A percentile compares a stretch with the other conserved stretches of the same genome.
phyloP scores from a whole-genome alignment of 257 asterid genomes.

The Scutellaria minor region DNA sequence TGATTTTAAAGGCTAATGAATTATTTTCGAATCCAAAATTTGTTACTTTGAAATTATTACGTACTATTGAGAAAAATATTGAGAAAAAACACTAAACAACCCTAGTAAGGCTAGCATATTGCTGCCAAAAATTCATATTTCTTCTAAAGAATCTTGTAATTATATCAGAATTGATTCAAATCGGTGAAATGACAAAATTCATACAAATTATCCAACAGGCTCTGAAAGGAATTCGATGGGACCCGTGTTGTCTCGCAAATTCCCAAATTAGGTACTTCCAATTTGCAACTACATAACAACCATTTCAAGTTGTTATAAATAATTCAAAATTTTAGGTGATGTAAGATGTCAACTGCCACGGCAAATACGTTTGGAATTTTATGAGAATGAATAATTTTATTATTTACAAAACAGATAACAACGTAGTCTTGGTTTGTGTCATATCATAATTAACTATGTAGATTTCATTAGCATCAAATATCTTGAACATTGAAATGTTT shows the following conservation, averaged over 20 bases:
- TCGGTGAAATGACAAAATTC: too few species aligned
- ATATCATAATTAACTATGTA: neutral
- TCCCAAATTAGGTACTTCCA: neutral
- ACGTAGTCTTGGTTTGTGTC: neutral
- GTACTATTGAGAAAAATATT: too few species aligned
- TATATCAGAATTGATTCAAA: too few species aligned
- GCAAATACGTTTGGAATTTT: slow-evolving; percentile 11
- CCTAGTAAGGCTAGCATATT: too few species aligned
- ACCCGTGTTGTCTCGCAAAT: too few species aligned
- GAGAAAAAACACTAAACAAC: too few species aligned
- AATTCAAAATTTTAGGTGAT: slow-evolving; percentile 24
- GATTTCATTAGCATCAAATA: slow-evolving; percentile 24
- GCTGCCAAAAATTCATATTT: too few species aligned
- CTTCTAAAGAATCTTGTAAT: too few species aligned
- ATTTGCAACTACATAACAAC: slow-evolving; percentile 7
- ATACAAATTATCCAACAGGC: too few species aligned
- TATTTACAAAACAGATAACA: neutral
- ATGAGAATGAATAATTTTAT: slow-evolving; percentile 18
- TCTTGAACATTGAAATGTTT: slow-evolving; percentile 30
- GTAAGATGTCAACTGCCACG: slow-evolving; percentile 33
- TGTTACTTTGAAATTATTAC: too few species aligned
- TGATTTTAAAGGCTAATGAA: too few species aligned
- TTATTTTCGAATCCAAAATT: too few species aligned
- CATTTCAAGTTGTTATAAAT: slow-evolving; percentile 13
- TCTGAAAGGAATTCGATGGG: neutral